Percentiles rank a stretch among this genome's conserved stretches.
Evolutionary conservation across 306 rosid species (phyloP).

Genomic region (Hippophae rhamnoides): DNA sequence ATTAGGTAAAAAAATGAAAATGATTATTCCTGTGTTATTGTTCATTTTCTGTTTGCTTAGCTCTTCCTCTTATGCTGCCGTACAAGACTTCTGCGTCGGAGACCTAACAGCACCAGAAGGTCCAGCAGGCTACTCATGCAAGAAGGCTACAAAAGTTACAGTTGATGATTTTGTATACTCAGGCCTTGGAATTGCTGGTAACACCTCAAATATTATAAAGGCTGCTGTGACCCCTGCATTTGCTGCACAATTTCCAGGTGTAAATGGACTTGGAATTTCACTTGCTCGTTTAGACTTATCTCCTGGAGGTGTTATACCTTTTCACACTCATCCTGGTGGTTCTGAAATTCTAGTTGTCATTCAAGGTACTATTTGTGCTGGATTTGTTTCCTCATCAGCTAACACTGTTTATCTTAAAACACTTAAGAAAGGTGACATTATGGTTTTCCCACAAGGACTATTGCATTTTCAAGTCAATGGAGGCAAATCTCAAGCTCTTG

Average conservation of each 20-base stretch:
- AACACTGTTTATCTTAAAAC: conserved; percentile 44
- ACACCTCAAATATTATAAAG: conserved; percentile 44
- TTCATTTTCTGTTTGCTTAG: conserved; percentile 40
- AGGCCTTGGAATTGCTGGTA: conserved; percentile 37
- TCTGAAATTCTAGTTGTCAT: conserved; percentile 43
- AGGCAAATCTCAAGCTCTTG: conserved; percentile 30
- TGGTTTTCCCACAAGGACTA: conserved; percentile 78
- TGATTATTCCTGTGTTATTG: no score
- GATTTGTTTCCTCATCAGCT: conserved; percentile 50
- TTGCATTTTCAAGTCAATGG: conserved; percentile 60
- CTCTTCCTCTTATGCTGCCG: conserved; percentile 39
- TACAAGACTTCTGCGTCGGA: conserved; percentile 66
- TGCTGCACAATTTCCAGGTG: conserved; percentile 55
- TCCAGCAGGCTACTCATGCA: conserved; percentile 67
- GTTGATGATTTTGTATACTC: conserved; percentile 44
- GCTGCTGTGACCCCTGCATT: conserved; percentile 82
- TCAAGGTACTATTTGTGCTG: conserved; percentile 45
- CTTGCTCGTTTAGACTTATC: conserved; percentile 53
- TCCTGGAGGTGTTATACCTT: conserved; percentile 63
- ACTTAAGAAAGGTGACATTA: conserved; percentile 50
- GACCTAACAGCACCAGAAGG: conserved; percentile 41
- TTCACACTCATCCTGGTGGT: conserved; percentile 78
- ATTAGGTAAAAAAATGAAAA: no score
- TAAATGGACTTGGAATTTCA: conserved; percentile 71
- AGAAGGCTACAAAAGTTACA: conserved; percentile 29